These are phyloP conservation scores for Sclerotinia glacialis DNA, from an alignment of 2,329 filamentous ascomycete species.

Conservation along the genomic window DNA sequence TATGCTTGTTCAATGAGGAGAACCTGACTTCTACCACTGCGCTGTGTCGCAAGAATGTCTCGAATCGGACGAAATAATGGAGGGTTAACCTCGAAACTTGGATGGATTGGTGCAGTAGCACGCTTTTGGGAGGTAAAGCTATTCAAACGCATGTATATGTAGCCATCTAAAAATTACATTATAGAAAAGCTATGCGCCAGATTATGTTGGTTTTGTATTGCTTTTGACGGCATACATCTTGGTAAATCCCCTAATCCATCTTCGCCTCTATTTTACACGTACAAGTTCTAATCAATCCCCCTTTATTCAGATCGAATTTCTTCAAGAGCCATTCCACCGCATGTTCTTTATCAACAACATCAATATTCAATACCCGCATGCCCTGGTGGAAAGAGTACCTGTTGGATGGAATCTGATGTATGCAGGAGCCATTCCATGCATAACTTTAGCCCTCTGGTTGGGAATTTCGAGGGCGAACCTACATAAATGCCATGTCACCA, in stretches of 20 bases:
- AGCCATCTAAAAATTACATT: slow-evolving; percentile 25
- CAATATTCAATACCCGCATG: slow-evolving; percentile 81
- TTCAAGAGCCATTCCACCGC: slow-evolving; percentile 84
- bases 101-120: slow-evolving; percentile 38
- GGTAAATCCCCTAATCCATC: slow-evolving; percentile 42
- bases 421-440: slow-evolving; percentile 68
- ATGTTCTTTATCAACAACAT: slow-evolving; percentile 89
- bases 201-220: slow-evolving; percentile 76
- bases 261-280: not conserved
- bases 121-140: slow-evolving; percentile 39
- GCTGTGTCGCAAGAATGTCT: slow-evolving; percentile 21
- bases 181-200: slow-evolving; percentile 78
- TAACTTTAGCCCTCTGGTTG: slow-evolving; percentile 65
- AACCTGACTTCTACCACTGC: slow-evolving; percentile 19
- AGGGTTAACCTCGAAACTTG: slow-evolving; percentile 31
- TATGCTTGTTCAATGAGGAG: slow-evolving; percentile 16
- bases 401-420: slow-evolving; percentile 65
- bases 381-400: slow-evolving; percentile 77
- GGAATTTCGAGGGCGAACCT: slow-evolving; percentile 57
- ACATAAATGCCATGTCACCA: slow-evolving; percentile 81
- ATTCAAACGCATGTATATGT: not conserved
- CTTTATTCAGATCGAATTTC: slow-evolving; percentile 55
- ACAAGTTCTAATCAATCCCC: slow-evolving; percentile 3
- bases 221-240: slow-evolving; percentile 67
- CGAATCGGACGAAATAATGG: slow-evolving; percentile 20